Evolutionary conservation across 352 stramenopile species (phyloP).

Genomic region (Phytophthora ohioensis): DNA sequence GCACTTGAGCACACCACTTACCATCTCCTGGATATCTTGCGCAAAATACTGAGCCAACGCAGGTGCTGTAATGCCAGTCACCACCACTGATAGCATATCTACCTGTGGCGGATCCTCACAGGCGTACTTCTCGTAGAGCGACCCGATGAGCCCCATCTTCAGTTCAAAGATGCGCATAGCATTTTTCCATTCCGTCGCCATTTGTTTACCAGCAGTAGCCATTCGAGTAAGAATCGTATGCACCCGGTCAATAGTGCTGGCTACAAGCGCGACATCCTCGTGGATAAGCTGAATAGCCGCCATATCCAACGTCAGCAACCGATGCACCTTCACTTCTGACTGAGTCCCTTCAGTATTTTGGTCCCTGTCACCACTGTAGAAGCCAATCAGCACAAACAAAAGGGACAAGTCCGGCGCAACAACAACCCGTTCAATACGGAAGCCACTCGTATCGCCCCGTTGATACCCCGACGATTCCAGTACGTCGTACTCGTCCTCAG

Average conservation of each 20-base stretch:
- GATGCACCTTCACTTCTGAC: conserved; percentile 27
- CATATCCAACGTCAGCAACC: conserved; percentile 55
- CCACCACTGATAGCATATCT: conserved; percentile 75
- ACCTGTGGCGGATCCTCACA: conserved; percentile 68
- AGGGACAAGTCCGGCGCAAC: conserved; percentile 48
- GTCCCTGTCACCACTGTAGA: conserved; percentile 3
- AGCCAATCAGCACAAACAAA: conserved; percentile 47
- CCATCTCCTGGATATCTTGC: conserved; percentile 86
- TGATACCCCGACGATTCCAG: conserved; percentile 24
- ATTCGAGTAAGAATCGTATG: conserved; percentile 46
- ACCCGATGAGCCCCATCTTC: conserved; percentile 78
- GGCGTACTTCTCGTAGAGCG: conserved; percentile 83
- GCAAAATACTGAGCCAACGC: conserved; percentile 82
- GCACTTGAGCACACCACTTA: conserved; percentile 29
- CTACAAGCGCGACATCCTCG: conserved; percentile 46
- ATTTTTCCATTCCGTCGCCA: conserved; percentile 77
- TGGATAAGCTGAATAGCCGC: conserved; percentile 34
- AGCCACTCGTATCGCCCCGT: not conserved
- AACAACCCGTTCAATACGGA: conserved; percentile 48
- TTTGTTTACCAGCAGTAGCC: conserved; percentile 42
- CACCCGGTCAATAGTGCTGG: conserved; percentile 35
- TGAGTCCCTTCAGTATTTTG: not conserved
- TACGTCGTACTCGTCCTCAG: conserved; percentile 24
- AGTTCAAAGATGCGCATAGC: conserved; percentile 80
- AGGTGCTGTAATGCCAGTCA: conserved; percentile 66